Evolutionary conservation across 768 basidiomycete genomes (phyloP).

Genomic region (Chalciporus sphaerocephalus): DNA sequence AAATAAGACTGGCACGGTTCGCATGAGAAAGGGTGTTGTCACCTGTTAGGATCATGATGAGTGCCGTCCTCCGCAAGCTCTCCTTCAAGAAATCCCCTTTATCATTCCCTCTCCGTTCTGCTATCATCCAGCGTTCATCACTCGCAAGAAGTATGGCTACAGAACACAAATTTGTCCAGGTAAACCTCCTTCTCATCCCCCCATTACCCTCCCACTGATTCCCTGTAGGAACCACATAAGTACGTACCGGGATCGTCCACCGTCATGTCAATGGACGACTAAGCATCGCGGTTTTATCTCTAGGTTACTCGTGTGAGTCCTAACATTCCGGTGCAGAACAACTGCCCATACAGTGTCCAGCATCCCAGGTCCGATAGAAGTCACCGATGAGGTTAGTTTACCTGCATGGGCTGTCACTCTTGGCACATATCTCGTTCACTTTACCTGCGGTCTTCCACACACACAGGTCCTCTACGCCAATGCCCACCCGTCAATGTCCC

Average conservation of each 20-base stretch:
- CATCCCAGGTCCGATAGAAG: constrained; percentile 62
- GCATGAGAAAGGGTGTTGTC: constrained; percentile 15
- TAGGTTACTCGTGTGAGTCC: constrained; percentile 48
- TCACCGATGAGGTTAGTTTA: constrained; percentile 51
- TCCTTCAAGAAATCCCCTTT: constrained; percentile 1
- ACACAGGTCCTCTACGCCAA: constrained; percentile 83
- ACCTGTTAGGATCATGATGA: constrained; percentile 12
- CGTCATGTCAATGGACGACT: constrained; percentile 5
- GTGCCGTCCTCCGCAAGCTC: constrained; percentile 6
- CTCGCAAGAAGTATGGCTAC: constrained; percentile 15
- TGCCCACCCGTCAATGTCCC: constrained; percentile 86
- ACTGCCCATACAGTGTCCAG: constrained; percentile 27
- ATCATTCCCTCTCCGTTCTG: background rate
- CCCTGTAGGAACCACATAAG: constrained; percentile 45
- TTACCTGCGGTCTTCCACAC: background rate
- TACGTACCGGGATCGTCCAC: constrained; percentile 28
- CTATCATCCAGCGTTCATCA: background rate
- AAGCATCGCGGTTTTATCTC: constrained; percentile 20
- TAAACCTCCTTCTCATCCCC: background rate
- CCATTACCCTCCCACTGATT: background rate
- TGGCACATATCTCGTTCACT: background rate
- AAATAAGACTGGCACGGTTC: background rate
- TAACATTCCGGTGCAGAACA: background rate
- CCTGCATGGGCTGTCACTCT: background rate
- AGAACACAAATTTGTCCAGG: constrained; percentile 22